A percentile compares a stretch with the other conserved stretches of the same genome.
These are phyloP conservation scores for Lyophyllum shimeji DNA, from an alignment of 768 basidiomycete genomes.

Conservation along the genomic window DNA sequence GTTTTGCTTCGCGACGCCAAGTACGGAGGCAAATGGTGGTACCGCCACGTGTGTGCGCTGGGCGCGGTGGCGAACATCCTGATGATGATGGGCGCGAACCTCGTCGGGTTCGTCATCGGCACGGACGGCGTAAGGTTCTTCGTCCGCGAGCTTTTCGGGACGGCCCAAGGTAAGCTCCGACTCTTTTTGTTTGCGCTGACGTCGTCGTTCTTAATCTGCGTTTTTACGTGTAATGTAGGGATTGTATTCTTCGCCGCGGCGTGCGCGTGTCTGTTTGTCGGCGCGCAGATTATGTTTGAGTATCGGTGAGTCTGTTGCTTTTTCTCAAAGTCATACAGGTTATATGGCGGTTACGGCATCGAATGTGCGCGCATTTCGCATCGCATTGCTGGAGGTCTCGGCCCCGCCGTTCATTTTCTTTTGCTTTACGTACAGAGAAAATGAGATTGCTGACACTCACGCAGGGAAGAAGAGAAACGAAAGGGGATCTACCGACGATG, in stretches of 20 bases:
- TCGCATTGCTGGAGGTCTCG: background rate
- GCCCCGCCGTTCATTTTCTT: background rate
- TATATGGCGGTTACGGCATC: no score
- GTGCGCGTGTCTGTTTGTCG: conserved; percentile 71
- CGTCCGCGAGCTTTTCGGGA: conserved; percentile 57
- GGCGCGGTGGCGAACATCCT: conserved; percentile 85
- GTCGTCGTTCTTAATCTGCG: background rate
- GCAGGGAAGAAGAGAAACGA: conserved; percentile 73
- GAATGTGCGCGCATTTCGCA: no score
- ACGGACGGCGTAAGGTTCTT: conserved; percentile 76
- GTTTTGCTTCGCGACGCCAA: conserved; percentile 26
- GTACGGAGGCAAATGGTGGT: conserved; percentile 76
- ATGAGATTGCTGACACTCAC: no score
- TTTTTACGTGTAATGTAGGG: conserved; percentile 40
- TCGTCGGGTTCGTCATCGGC: conserved; percentile 94
- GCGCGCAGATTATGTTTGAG: conserved; percentile 92
- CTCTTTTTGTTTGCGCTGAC: background rate
- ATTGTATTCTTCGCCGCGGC: conserved; percentile 62
- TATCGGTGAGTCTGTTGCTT: conserved; percentile 73
- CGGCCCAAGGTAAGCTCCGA: conserved; percentile 54
- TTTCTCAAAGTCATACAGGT: no score
- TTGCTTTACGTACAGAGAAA: background rate
- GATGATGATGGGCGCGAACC: conserved; percentile 89
- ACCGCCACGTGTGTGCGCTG: conserved; percentile 78
- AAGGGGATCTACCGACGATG: conserved; percentile 57